These are phyloP conservation scores for Cryphonectria naterciae DNA, from an alignment of 2,329 filamentous ascomycete species.

Conservation along the genomic window DNA sequence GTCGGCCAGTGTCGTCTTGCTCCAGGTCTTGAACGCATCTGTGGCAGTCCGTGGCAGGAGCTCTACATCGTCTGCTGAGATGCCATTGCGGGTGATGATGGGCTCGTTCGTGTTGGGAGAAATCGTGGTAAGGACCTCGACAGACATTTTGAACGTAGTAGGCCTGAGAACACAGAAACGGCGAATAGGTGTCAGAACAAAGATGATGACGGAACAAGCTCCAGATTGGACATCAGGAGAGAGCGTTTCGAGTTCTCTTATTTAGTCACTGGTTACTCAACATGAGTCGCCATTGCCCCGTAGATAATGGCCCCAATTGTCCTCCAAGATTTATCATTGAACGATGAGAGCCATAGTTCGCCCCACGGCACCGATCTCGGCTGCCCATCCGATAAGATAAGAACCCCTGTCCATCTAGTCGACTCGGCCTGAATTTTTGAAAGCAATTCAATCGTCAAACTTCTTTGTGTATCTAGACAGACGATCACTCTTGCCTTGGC, in stretches of 20 bases:
- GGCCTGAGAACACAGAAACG: not conserved
- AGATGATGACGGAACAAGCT: not conserved
- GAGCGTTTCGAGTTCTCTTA: constrained; percentile 7
- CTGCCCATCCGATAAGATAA: constrained; percentile 25
- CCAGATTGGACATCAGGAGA: not conserved
- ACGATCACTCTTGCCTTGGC: not conserved
- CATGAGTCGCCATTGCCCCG: constrained; percentile 9
- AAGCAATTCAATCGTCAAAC: constrained; percentile 16
- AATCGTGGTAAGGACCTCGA: constrained; percentile 74
- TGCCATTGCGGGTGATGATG: constrained; percentile 77
- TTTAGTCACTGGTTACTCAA: constrained; percentile 1
- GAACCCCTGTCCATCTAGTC: not conserved
- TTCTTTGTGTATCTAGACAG: not conserved
- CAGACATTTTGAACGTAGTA: constrained; percentile 55
- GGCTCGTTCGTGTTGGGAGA: constrained; percentile 88
- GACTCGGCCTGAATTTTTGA: constrained; percentile 4
- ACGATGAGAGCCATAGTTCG: constrained; percentile 1
- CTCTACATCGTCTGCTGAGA: constrained; percentile 71
- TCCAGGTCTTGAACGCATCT: constrained; percentile 76
- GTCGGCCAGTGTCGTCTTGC: constrained; percentile 73
- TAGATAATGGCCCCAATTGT: not conserved
- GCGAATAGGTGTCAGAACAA: not conserved
- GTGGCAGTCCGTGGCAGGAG: constrained; percentile 73
- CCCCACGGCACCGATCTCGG: constrained; percentile 29
- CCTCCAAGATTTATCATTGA: constrained; percentile 9